These are phyloP conservation scores for Rhododendron molle DNA, from an alignment of 148 eudicot genomes.

Conservation along the genomic window DNA sequence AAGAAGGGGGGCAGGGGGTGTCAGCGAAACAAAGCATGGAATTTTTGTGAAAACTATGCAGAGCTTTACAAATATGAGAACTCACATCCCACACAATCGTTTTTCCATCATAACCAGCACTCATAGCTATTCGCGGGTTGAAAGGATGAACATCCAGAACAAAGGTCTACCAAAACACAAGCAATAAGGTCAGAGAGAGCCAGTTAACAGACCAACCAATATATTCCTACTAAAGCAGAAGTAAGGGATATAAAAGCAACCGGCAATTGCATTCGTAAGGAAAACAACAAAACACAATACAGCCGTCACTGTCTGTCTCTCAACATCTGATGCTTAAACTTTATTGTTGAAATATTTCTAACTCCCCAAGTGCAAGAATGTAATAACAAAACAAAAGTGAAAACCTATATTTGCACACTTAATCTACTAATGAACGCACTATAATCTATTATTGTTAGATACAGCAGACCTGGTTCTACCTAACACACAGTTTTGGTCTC, in stretches of 20 bases:
- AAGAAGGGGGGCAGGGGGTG: background rate
- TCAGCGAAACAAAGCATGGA: slow-evolving; percentile 2
- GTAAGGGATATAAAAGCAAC: background rate
- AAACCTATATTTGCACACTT: background rate
- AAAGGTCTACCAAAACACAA: slow-evolving; percentile 56
- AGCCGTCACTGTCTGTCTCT: background rate
- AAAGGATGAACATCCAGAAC: slow-evolving; percentile 98
- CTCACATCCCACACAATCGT: slow-evolving; percentile 99
- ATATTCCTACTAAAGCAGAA: background rate
- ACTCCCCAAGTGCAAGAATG: background rate
- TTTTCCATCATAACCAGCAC: slow-evolving; percentile 99
- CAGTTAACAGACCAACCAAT: background rate
- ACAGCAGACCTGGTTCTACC: background rate
- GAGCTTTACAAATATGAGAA: slow-evolving; percentile 7
- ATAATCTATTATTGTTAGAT: background rate
- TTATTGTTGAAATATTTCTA: background rate
- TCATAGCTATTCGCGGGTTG: slow-evolving; percentile 97
- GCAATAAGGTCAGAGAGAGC: slow-evolving; percentile 7
- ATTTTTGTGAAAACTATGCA: background rate
- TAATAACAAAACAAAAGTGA: background rate
- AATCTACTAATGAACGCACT: background rate
- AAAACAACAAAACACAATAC: background rate
- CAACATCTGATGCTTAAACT: background rate
- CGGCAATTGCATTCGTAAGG: background rate
- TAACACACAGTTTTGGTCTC: background rate